These are phyloP conservation scores for Trichoderma koningiopsis DNA, from an alignment of 2,329 filamentous ascomycete species.

Conservation along the genomic window DNA sequence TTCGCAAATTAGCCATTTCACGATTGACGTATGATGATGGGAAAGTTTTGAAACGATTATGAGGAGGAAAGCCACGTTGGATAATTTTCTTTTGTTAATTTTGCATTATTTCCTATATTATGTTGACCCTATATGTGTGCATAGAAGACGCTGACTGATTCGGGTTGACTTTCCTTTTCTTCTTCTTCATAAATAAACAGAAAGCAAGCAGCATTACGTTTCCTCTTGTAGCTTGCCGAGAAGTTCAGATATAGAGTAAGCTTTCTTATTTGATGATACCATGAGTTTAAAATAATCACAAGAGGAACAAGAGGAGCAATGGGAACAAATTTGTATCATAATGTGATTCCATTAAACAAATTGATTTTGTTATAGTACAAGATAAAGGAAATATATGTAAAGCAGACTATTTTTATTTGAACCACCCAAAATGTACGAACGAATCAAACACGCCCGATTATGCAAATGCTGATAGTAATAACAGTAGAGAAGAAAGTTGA, in stretches of 20 bases:
- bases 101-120: not conserved
- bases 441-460: slow-evolving; percentile 19
- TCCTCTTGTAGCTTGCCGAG: not conserved
- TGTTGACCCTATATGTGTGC: not conserved
- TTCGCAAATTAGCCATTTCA: slow-evolving; percentile 73
- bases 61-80: not conserved
- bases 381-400: not conserved
- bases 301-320: not conserved
- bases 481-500: not conserved
- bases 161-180: not conserved
- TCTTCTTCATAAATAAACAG: not conserved
- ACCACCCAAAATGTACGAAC: slow-evolving; percentile 9
- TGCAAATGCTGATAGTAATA: slow-evolving; percentile 10
- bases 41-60: not conserved
- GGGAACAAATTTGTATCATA: not conserved
- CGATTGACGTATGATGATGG: slow-evolving; percentile 60
- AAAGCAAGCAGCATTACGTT: not conserved
- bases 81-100: not conserved
- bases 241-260: not conserved
- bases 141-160: slow-evolving; percentile 11
- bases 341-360: not conserved
- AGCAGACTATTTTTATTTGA: not conserved
- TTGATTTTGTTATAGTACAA: slow-evolving; percentile 8
- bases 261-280: not conserved
- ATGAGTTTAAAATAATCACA: not conserved